Conservation (phyloP, 2,329 filamentous ascomycete species). For the Penicillium aurantiogriseum region DNA sequence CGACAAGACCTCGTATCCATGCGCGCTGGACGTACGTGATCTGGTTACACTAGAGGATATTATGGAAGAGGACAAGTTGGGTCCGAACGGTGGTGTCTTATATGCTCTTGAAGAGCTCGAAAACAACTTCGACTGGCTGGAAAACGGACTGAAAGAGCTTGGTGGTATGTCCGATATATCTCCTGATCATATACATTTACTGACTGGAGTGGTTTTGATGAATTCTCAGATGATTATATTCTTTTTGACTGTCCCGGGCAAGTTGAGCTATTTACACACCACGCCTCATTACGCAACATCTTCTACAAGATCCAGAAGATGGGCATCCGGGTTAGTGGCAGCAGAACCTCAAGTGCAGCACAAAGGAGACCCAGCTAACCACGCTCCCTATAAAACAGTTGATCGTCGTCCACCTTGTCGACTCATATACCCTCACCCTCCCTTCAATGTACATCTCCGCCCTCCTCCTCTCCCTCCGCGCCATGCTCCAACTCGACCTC, state of each 20-base stretch:
- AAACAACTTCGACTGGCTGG: constrained; percentile 89
- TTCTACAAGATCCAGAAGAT: constrained; percentile 87
- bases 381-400: constrained; percentile 56
- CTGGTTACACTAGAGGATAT: constrained; percentile 90
- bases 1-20: constrained; percentile 84
- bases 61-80: constrained; percentile 86
- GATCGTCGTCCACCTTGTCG: constrained; percentile 88
- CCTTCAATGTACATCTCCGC: constrained; percentile 95
- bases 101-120: constrained; percentile 96
- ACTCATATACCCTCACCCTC: constrained; percentile 88
- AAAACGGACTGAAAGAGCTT: constrained; percentile 73
- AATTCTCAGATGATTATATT: constrained; percentile 73
- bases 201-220: neutral
- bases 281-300: constrained; percentile 85
- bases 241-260: constrained; percentile 96
- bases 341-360: neutral
- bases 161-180: constrained; percentile 49
- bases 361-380: neutral
- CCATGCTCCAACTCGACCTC: constrained; percentile 98
- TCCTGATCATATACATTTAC: neutral
- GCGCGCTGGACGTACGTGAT: constrained; percentile 84
- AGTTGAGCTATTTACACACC: constrained; percentile 95
- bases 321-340: constrained; percentile 74
- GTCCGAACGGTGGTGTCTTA: constrained; percentile 86
- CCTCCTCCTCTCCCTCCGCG: constrained; percentile 84